Evolutionary conservation across 2,329 filamentous ascomycete species (phyloP).

Genomic region (Dactylellina cionopaga): DNA sequence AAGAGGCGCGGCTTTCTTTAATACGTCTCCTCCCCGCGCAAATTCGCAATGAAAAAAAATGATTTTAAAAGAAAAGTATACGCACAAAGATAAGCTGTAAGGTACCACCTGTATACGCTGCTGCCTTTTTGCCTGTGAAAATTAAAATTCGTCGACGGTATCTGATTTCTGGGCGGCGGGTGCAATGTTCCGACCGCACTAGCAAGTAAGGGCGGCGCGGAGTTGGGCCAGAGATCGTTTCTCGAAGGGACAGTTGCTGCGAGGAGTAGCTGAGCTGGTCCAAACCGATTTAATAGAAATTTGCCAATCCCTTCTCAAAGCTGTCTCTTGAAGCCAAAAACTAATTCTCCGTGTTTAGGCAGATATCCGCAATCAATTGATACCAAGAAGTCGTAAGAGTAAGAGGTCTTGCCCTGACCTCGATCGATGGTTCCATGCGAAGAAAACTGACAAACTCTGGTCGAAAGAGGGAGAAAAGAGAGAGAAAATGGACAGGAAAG

Average conservation of each 20-base stretch:
- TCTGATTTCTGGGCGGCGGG: too few species aligned
- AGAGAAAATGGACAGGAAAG: not conserved
- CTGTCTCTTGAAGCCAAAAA: conserved; percentile 5
- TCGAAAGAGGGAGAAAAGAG: not conserved
- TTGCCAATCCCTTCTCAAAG: conserved; percentile 2
- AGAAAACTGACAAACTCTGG: too few species aligned
- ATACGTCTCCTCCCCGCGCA: conserved; percentile 25
- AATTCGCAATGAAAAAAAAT: conserved; percentile 19
- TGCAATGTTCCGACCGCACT: not conserved
- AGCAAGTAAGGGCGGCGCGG: conserved; percentile 23
- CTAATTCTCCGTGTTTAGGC: conserved; percentile 40
- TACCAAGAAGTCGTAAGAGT: not conserved
- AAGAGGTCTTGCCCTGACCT: conserved; percentile 17
- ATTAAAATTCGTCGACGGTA: conserved; percentile 8
- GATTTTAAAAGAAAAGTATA: not conserved
- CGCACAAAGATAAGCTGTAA: not conserved
- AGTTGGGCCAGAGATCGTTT: conserved; percentile 29
- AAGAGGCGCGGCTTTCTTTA: conserved; percentile 51
- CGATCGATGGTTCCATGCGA: not conserved
- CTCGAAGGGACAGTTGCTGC: conserved; percentile 15
- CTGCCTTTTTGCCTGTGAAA: conserved; percentile 14
- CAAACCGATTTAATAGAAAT: not conserved
- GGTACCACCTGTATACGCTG: conserved; percentile 3
- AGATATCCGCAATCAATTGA: conserved; percentile 16
- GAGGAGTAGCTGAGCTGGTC: not conserved